Base-by-base conservation (phyloP, 495 filamentous ascomycete species). In the Penicillium arizonense region DNA sequence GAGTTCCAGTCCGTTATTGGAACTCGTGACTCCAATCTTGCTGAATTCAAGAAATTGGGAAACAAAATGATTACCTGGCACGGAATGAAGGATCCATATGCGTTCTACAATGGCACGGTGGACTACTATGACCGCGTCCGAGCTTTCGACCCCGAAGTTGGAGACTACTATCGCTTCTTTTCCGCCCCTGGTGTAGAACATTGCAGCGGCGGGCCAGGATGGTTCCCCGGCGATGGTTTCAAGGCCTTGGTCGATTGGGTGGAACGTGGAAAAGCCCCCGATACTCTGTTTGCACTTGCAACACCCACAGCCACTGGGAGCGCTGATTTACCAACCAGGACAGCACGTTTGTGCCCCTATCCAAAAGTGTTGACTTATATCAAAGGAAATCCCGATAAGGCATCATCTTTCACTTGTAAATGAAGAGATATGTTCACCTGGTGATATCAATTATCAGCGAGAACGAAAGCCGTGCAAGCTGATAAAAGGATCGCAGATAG, bases 1-100 rank as follows among this genome's bases (percentile, higher is more conserved):
- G 13, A 47, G 26, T 47, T 34, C 21, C n/a, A 14, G 6, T 62
- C 55, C 18, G 45, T 74, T 23, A 67, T 77, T 47, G 56, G 66
- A 5, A 70, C 71, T 8, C 62, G 55, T 33, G 60, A 75, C 12
- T 54, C 64, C 11, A 65, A 75, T 47, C 62, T 80, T 1, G 58
- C 60, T 3, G 48, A 21, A 6, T 77, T 71, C 46, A 47, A 53
- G 8, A 44, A 47, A 7, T 28, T 44, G 2, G 76, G 75, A 9
- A 74, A 75, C 9, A 78, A 76, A 50, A 62, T 80, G 43, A 47
- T 78, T 21, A 68, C 64, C 12, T 78, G 63, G 50, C 74, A 78
- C 43, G 74, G 74, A 2, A 33, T 58, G 12, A 45, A 43, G 9
- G 67, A 68, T 39, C 34, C 52, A 16, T 24, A 58, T 9, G 62